A percentile compares a stretch with the other conserved stretches of the same genome.
These are phyloP conservation scores for Podaxis mareebaensis DNA, from an alignment of 768 basidiomycete genomes.

Conservation along the genomic window DNA sequence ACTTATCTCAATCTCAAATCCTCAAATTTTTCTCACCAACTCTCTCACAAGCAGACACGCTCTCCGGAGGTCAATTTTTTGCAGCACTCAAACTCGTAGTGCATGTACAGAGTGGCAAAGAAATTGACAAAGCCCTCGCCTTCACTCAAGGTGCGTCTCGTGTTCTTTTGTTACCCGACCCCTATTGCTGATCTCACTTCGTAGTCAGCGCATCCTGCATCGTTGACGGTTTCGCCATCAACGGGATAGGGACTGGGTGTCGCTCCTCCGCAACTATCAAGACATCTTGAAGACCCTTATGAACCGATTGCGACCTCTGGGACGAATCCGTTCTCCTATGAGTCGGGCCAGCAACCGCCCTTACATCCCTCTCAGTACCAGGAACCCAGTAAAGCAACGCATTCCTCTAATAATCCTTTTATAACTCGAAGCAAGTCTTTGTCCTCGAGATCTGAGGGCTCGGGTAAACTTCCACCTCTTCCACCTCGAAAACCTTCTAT, in stretches of 20 bases:
- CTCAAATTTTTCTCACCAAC: constrained; percentile 62
- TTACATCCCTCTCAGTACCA: constrained; percentile 30
- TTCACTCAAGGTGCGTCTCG: constrained; percentile 66
- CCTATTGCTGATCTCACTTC: background rate
- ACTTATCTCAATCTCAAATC: constrained; percentile 44
- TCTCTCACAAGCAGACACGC: constrained; percentile 51
- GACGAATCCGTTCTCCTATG: constrained; percentile 19
- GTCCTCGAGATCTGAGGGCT: constrained; percentile 20
- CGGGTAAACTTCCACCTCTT: constrained; percentile 40
- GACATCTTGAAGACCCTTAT: background rate
- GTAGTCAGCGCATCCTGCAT: constrained; percentile 4
- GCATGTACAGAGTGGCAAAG: constrained; percentile 50
- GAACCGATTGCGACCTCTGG: background rate
- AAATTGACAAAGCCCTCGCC: constrained; percentile 41
- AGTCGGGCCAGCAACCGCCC: constrained; percentile 26
- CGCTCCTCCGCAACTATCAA: constrained; percentile 14
- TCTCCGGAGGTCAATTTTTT: constrained; percentile 76
- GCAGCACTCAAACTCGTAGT: constrained; percentile 67
- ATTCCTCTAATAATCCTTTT: constrained; percentile 42
- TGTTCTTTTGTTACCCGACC: constrained; percentile 22
- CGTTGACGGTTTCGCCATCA: background rate
- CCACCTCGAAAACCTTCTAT: constrained; percentile 49
- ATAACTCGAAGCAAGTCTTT: constrained; percentile 22
- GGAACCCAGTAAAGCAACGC: constrained; percentile 21
- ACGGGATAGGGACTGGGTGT: background rate